Evolutionary conservation across 495 filamentous ascomycete genomes (phyloP).

Genomic region (Lentithecium fluviatile): DNA sequence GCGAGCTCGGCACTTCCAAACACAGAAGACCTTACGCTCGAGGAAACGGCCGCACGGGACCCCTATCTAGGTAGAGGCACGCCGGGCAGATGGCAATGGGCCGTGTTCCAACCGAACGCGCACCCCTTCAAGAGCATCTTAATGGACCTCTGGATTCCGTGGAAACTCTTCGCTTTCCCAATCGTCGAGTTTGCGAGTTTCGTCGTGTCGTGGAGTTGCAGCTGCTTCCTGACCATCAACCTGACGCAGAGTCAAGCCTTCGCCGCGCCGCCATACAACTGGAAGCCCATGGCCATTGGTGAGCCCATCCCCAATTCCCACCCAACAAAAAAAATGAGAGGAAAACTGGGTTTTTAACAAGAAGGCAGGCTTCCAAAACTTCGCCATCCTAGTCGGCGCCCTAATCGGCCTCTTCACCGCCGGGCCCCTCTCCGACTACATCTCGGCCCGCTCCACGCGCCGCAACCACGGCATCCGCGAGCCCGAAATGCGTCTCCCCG

Average conservation of each 20-base stretch:
- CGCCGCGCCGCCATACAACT: constrained; percentile 58
- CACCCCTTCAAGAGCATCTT: constrained; percentile 46
- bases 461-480: constrained; percentile 64
- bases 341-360: background rate
- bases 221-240: constrained; percentile 61
- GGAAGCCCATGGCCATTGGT: constrained; percentile 53
- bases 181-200: constrained; percentile 63
- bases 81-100: constrained; percentile 58
- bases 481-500: constrained; percentile 66
- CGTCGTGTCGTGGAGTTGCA: constrained; percentile 60
- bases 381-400: constrained; percentile 51
- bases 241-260: constrained; percentile 63
- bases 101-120: constrained; percentile 48
- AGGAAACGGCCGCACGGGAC: constrained; percentile 37
- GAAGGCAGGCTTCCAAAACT: constrained; percentile 47
- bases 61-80: constrained; percentile 50
- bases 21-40: constrained; percentile 31
- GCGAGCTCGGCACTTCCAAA: constrained; percentile 29
- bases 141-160: constrained; percentile 53
- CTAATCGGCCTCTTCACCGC: constrained; percentile 58
- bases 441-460: constrained; percentile 57
- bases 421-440: constrained; percentile 59
- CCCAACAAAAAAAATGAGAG: background rate
- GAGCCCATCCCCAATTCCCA: background rate
- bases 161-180: constrained; percentile 60